These are phyloP conservation scores for Xylariaceae sp. DNA, from an alignment of 2,329 filamentous ascomycete species.

Conservation along the genomic window DNA sequence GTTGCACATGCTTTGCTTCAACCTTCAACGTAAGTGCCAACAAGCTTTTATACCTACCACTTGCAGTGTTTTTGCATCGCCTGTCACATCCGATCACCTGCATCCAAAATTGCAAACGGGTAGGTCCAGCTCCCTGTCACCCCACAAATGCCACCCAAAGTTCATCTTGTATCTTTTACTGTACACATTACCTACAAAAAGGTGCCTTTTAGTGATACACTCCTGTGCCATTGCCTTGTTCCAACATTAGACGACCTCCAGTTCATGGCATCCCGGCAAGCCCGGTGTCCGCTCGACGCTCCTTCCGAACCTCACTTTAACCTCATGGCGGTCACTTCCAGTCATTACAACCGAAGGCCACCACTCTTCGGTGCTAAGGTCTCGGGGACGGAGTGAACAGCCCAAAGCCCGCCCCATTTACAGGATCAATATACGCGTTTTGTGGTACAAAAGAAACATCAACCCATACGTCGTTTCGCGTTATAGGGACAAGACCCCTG, in stretches of 20 bases:
- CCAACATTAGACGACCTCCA: slow-evolving; percentile 12
- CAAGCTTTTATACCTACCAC: no score
- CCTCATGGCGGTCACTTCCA: slow-evolving; percentile 50
- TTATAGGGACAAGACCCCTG: slow-evolving; percentile 14
- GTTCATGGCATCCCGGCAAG: slow-evolving; percentile 25
- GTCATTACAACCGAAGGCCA: slow-evolving; percentile 15
- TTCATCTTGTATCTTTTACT: slow-evolving; percentile 22
- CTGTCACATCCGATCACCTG: background rate
- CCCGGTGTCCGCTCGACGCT: slow-evolving; percentile 56
- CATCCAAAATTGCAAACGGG: background rate
- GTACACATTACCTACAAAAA: slow-evolving; percentile 27
- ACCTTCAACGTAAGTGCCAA: no score
- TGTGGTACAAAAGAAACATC: slow-evolving; percentile 47
- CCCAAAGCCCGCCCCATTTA: slow-evolving; percentile 50
- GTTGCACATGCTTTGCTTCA: no score
- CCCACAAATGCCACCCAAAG: slow-evolving; percentile 4
- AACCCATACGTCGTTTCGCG: slow-evolving; percentile 31
- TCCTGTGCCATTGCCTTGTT: slow-evolving; percentile 17
- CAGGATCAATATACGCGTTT: slow-evolving; percentile 35
- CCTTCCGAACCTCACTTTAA: slow-evolving; percentile 63
- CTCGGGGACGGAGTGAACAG: slow-evolving; percentile 59
- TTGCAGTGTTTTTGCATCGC: no score
- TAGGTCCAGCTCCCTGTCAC: background rate
- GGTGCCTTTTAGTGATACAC: slow-evolving; percentile 26
- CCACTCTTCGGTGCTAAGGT: slow-evolving; percentile 66